phyloP scores from a whole-genome alignment of 768 basidiomycete genomes.

The Termitomyces sp. region DNA sequence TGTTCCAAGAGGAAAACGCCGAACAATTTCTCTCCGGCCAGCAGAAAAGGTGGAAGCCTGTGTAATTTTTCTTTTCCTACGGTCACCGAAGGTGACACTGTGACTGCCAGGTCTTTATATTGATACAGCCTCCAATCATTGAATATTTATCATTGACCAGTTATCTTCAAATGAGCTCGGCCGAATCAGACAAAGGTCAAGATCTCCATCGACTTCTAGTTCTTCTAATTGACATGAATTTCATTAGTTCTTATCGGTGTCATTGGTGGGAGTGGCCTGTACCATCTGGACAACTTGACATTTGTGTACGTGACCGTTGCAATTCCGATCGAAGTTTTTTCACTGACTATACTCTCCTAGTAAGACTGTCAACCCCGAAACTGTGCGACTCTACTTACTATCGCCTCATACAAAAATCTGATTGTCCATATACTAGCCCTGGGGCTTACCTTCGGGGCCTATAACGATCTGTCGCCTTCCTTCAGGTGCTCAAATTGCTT shows the following conservation, averaged over 20 bases:
- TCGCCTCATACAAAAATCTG: not conserved
- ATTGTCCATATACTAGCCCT: conserved; percentile 54
- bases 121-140: too few relatives aligned
- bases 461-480: conserved; percentile 91
- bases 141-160: too few relatives aligned
- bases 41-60: too few relatives aligned
- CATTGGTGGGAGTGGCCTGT: conserved; percentile 90
- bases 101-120: not conserved
- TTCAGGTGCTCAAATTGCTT: conserved; percentile 77
- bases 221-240: conserved; percentile 18
- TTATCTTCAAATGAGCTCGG: conserved; percentile 1
- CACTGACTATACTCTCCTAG: conserved; percentile 41
- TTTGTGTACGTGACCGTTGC: conserved; percentile 65
- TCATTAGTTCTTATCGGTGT: conserved; percentile 75
- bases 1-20: too few relatives aligned
- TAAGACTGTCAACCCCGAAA: conserved; percentile 74
- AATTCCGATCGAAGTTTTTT: not conserved
- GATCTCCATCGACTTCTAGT: not conserved
- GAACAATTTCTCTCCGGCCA: too few relatives aligned
- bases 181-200: conserved; percentile 7
- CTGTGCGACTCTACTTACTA: conserved; percentile 43
- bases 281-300: conserved; percentile 89
- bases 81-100: not conserved
- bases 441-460: conserved; percentile 88
- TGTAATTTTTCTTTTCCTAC: too few relatives aligned